Conservation (phyloP, 306 rosid genomes). For the Cucurbita argyrosperma region DNA sequence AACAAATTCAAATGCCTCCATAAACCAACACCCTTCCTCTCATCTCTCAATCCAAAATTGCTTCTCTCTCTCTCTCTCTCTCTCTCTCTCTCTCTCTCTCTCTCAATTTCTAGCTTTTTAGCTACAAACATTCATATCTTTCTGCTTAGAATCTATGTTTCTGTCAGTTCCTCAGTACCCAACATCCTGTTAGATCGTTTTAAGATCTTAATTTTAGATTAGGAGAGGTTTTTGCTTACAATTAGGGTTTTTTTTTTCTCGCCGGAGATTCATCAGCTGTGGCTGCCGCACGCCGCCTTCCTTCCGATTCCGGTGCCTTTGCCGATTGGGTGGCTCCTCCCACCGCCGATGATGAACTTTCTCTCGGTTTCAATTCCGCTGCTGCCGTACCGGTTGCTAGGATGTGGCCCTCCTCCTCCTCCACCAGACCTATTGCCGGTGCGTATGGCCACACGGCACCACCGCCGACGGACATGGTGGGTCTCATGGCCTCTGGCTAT, state of each 20-base stretch:
- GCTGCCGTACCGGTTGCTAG: not conserved
- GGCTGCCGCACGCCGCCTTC: not conserved
- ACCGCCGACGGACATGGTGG: not conserved
- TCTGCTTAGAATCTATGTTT: not conserved
- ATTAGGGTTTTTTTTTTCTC: not conserved
- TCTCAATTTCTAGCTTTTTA: not conserved
- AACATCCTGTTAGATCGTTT: not conserved
- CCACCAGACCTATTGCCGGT: not conserved
- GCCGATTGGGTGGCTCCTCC: constrained; percentile 4
- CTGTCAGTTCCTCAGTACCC: not conserved
- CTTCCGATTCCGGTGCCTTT: not conserved
- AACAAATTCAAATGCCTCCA: not conserved
- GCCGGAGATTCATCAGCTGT: constrained; percentile 1
- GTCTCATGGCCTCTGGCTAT: not conserved
- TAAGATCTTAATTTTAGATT: not conserved
- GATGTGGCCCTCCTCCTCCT: not conserved
- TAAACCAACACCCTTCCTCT: not conserved
- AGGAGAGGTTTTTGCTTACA: not conserved
- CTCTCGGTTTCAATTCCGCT: not conserved
- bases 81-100: not conserved
- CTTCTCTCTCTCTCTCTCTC: not conserved
- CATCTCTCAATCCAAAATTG: not conserved
- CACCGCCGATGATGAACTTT: not conserved
- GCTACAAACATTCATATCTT: not conserved
- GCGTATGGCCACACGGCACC: not conserved